phyloP scores from a whole-genome alignment of 768 basidiomycete genomes.

The Mycena galopus region DNA sequence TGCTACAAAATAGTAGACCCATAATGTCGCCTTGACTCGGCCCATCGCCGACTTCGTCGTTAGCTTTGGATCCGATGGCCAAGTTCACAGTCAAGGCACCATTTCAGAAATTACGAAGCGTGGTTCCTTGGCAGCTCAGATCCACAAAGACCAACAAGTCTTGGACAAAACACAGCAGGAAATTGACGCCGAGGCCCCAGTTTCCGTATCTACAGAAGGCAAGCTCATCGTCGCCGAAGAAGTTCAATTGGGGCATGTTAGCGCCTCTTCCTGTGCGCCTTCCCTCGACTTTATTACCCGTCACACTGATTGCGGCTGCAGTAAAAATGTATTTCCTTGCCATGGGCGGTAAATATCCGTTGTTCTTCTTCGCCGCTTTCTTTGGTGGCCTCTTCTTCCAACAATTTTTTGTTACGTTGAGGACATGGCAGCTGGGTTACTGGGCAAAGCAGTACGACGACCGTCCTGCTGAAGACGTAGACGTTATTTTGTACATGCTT shows the following conservation, averaged over 20 bases:
- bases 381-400: slow-evolving; percentile 28
- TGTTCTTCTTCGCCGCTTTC: slow-evolving; percentile 38
- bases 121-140: slow-evolving; percentile 57
- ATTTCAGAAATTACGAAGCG: slow-evolving; percentile 54
- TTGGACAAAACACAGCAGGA: slow-evolving; percentile 36
- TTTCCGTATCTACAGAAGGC: slow-evolving; percentile 50
- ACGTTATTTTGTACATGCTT: slow-evolving; percentile 24
- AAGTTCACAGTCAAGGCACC: slow-evolving; percentile 56
- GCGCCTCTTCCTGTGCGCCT: slow-evolving; percentile 47
- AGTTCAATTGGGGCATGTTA: slow-evolving; percentile 68
- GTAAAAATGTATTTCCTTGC: slow-evolving; percentile 40
- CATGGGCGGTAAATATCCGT: slow-evolving; percentile 33
- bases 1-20: slow-evolving; percentile 49
- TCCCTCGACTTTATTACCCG: neutral
- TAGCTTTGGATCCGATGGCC: slow-evolving; percentile 57
- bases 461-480: slow-evolving; percentile 22
- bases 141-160: slow-evolving; percentile 39
- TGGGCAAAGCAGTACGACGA: slow-evolving; percentile 38
- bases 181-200: slow-evolving; percentile 37
- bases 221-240: slow-evolving; percentile 77
- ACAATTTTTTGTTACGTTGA: slow-evolving; percentile 22
- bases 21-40: slow-evolving; percentile 59
- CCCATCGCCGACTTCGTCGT: slow-evolving; percentile 61
- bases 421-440: slow-evolving; percentile 41
- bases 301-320: slow-evolving; percentile 43